Evolutionary conservation across 192 early-diverging fungal species (phyloP).

Genomic region (Gamsiella multidivaricata): DNA sequence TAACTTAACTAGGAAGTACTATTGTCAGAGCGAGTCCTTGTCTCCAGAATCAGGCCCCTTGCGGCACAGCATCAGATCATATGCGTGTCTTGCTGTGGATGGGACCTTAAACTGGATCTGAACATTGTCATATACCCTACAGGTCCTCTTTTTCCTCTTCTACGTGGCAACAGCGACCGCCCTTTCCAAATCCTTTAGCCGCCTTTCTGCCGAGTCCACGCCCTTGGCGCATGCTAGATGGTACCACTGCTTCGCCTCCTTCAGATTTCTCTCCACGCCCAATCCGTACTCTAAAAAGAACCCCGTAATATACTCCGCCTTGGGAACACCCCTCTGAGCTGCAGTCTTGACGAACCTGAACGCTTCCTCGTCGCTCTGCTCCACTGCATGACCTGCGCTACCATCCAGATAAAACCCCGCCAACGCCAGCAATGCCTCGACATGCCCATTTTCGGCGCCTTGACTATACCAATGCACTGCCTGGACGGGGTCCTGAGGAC

Average conservation of each 20-base stretch:
- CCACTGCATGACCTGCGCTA: constrained; percentile 40
- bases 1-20: too few relatives aligned
- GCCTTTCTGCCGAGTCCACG: constrained; percentile 32
- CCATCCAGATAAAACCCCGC: constrained; percentile 86
- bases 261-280: constrained; percentile 29
- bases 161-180: too few relatives aligned
- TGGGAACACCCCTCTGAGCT: constrained; percentile 38
- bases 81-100: too few relatives aligned
- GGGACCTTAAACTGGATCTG: too few relatives aligned
- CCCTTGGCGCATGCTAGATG: constrained; percentile 47
- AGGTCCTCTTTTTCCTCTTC: too few relatives aligned
- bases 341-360: constrained; percentile 41
- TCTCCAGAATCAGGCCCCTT: too few relatives aligned
- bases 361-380: constrained; percentile 47
- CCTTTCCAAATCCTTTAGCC: constrained; percentile 29
- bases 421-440: constrained; percentile 84
- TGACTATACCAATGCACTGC: constrained; percentile 81
- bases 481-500: constrained; percentile 67
- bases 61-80: too few relatives aligned
- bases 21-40: too few relatives aligned
- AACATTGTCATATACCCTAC: too few relatives aligned
- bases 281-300: constrained; percentile 50
- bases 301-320: constrained; percentile 51
- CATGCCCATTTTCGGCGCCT: constrained; percentile 84
- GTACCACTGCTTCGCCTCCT: constrained; percentile 46